phyloP scores from a whole-genome alignment of 331 rosid species.

The Cucumis variabilis region DNA sequence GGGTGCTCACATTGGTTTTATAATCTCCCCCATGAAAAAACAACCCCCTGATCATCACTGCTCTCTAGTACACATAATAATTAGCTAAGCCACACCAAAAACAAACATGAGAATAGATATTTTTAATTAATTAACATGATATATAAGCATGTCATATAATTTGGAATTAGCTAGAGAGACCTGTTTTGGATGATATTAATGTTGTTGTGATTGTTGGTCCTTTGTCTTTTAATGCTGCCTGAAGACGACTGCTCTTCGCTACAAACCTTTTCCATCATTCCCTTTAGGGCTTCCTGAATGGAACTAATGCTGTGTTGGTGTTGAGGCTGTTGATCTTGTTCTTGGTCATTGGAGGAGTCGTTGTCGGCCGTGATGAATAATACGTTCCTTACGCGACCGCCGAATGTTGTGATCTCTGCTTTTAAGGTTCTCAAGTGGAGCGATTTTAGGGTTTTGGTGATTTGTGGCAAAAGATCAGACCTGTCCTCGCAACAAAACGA shows the following conservation, averaged over 20 bases:
- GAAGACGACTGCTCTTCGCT: constrained; percentile 57
- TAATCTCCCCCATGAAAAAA: constrained; percentile 48
- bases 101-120: neutral
- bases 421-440: constrained; percentile 72
- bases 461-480: constrained; percentile 81
- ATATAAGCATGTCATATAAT: too few relatives aligned
- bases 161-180: constrained; percentile 37
- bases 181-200: constrained; percentile 61
- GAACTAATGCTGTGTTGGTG: constrained; percentile 66
- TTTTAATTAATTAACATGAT: neutral
- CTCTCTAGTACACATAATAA: constrained; percentile 19
- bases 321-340: constrained; percentile 53
- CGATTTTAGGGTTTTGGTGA: constrained; percentile 70
- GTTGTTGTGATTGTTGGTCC: constrained; percentile 51
- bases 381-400: constrained; percentile 82
- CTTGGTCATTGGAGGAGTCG: constrained; percentile 32
- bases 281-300: constrained; percentile 82
- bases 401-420: constrained; percentile 85
- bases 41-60: constrained; percentile 20
- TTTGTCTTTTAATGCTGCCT: constrained; percentile 83
- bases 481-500: constrained; percentile 90
- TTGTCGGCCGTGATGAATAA: constrained; percentile 58
- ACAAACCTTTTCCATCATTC: constrained; percentile 74
- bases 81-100: constrained; percentile 23
- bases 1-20: neutral